Evolutionary conservation across 2,329 filamentous ascomycete species (phyloP).

Genomic region (Drechslerella coelobrocha): DNA sequence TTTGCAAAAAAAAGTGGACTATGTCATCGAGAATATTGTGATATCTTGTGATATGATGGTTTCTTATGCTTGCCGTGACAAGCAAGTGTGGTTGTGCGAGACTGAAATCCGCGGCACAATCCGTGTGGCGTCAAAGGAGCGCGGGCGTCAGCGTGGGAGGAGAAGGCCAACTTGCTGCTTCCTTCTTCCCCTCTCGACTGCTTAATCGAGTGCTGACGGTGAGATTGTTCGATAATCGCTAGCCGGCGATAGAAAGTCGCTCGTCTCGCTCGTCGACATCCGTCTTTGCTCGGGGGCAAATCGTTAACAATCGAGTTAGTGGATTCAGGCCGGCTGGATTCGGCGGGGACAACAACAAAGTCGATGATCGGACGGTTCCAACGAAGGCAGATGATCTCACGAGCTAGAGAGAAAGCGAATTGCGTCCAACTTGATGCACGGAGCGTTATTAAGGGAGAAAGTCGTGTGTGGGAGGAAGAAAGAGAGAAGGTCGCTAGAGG

Average conservation of each 20-base stretch:
- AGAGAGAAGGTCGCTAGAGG: conserved; percentile 10
- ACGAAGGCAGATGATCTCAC: background rate
- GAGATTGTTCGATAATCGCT: conserved; percentile 1
- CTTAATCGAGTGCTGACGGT: conserved; percentile 9
- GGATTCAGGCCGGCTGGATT: background rate
- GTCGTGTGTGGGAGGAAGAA: conserved; percentile 14
- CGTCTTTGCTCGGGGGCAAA: background rate
- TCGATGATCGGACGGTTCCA: background rate
- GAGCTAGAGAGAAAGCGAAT: background rate
- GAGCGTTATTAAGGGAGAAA: background rate
- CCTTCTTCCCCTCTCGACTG: background rate
- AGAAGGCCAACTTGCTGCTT: too few species aligned
- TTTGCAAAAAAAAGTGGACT: too few species aligned
- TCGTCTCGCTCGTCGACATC: conserved; percentile 1
- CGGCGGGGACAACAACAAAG: background rate
- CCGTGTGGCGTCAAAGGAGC: conserved; percentile 1
- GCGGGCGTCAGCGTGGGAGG: background rate
- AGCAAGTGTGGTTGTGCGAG: background rate
- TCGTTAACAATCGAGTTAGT: background rate
- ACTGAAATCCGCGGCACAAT: background rate
- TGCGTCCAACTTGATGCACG: too few species aligned
- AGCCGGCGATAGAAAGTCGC: background rate
- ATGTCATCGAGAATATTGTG: conserved; percentile 26
- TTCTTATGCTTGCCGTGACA: background rate
- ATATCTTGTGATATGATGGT: too few species aligned